Evolutionary conservation across 306 rosid genomes (phyloP).

Genomic region (Oemleria cerasiformis): DNA sequence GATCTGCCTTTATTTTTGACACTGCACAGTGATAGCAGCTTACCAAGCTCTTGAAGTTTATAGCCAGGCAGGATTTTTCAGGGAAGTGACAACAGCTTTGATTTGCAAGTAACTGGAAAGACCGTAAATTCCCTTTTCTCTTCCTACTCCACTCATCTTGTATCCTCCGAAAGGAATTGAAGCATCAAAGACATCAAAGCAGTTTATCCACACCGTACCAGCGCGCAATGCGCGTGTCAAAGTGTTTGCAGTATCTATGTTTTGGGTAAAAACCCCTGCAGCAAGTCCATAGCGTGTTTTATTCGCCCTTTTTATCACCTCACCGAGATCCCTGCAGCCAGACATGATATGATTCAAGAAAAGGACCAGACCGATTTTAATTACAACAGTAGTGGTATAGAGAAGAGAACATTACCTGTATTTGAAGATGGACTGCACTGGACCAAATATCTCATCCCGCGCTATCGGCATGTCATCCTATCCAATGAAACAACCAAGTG

Average conservation of each 20-base stretch:
- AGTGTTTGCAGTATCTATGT: constrained; percentile 67
- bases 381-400: background rate
- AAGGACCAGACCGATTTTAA: background rate
- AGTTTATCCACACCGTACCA: constrained; percentile 80
- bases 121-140: constrained; percentile 85
- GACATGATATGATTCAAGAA: constrained; percentile 12
- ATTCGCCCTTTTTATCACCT: constrained; percentile 76
- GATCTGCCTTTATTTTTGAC: constrained; percentile 28
- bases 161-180: constrained; percentile 94
- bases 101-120: constrained; percentile 86
- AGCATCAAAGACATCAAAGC: constrained; percentile 82
- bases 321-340: constrained; percentile 56
- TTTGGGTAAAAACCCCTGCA: constrained; percentile 76
- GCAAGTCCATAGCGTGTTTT: constrained; percentile 72
- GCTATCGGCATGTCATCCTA: constrained; percentile 90
- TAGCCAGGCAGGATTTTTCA: constrained; percentile 88
- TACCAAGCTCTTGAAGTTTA: constrained; percentile 13
- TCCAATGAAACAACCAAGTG: constrained; percentile 15
- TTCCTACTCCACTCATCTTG: constrained; percentile 92
- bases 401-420: constrained; percentile 42
- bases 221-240: constrained; percentile 67
- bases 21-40: background rate
- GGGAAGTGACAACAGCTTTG: constrained; percentile 77
- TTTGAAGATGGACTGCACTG: constrained; percentile 83
- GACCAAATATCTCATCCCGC: constrained; percentile 87